phyloP scores from a whole-genome alignment of 441 rosid species.

The Corymbia citriodora region DNA sequence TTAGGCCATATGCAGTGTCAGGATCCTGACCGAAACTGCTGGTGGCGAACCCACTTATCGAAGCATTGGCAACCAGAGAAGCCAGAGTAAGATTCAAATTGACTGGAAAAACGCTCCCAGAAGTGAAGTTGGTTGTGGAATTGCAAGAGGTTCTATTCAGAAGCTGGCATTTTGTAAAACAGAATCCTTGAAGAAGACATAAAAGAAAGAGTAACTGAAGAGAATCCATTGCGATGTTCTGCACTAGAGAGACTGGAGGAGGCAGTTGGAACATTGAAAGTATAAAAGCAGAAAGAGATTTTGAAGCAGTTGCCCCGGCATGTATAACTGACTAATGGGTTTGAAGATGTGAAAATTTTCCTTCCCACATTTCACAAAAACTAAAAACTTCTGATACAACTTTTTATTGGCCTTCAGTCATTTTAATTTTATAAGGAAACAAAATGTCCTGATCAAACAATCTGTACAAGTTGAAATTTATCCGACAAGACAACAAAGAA shows the following conservation, averaged over 20 bases:
- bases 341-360: not conserved
- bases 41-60: not conserved
- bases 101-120: not conserved
- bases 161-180: not conserved
- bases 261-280: not conserved
- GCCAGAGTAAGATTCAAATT: not conserved
- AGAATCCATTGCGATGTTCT: not conserved
- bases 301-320: not conserved
- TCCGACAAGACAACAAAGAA: not conserved
- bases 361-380: not conserved
- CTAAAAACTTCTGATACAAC: not conserved
- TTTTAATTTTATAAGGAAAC: not conserved
- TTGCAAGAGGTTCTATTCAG: not conserved
- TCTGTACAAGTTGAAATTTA: not conserved
- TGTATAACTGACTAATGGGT: not conserved
- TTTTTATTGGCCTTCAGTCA: not conserved
- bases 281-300: not conserved
- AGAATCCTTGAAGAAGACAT: not conserved
- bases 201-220: not conserved
- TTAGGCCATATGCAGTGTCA: not conserved
- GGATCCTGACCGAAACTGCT: not conserved
- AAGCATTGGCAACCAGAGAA: not conserved
- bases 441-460: not conserved
- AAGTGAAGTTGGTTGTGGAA: not conserved
- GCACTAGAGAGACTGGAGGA: not conserved